Base-by-base conservation (phyloP, 2,329 filamentous ascomycete genomes). In the Passalora sequoiae region DNA sequence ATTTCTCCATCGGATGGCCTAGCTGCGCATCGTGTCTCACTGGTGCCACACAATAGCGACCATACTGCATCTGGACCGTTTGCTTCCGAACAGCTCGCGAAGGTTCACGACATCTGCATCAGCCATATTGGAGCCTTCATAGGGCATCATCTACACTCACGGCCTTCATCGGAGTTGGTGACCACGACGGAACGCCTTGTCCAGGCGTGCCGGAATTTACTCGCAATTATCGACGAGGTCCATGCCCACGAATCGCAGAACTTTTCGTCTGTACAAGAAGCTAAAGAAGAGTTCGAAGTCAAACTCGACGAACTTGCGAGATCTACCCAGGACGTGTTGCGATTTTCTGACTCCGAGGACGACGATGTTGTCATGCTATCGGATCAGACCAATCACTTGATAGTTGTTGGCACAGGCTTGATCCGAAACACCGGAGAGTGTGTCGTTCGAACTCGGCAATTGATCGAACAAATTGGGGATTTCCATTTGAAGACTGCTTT, bases 51-150 rank as follows among this genome's bases (percentile, higher is more conserved):
- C 20, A 54, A 58, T n/a, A 46, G 31, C 31, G 29, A 31, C 12
- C 44, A 40, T 22, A 28, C 37, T 2, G 35, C 36, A 22, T 31
- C 78, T 81, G 48, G 50, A 4, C 84, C 86, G 57, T 74, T 96
- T 47, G 86, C 92, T 24, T 95, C 89, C 2, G 85, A 89, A 63
- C 83, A 83, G 55, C 76, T 97, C 37, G 84, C 81, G 58, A 73
- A 77, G 38, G 85, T 82, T 38, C 89, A 96, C 68, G 89, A 97
- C 67, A 80, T 79, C 6, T 95, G 97, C 60, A 71, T 98, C 40
- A 92, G 89, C 5, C 85, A 89, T 60, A 78, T 98, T 39, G 91
- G 87, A 38, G 94, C 88, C 4, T 95, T 97, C 63, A 91, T 97
- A 62, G 92, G 92, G 12, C 76, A 96, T 43, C 88, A 96, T 65